These are phyloP conservation scores for Cynanchum wilfordii DNA, from an alignment of 257 asterid species.

Conservation along the genomic window DNA sequence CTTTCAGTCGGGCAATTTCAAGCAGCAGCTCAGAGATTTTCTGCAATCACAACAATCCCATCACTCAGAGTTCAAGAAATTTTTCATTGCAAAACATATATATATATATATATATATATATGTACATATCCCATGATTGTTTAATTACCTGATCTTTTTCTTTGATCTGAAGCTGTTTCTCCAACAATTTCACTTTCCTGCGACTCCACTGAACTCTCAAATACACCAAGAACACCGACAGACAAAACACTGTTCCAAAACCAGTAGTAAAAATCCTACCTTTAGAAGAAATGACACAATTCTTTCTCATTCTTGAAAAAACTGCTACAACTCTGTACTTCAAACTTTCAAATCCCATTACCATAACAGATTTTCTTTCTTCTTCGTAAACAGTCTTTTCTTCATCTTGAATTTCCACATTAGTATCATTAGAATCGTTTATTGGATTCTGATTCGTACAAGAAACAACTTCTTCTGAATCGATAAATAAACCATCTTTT, in stretches of 20 bases:
- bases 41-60: constrained; percentile 27
- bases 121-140: no score
- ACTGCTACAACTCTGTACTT: constrained; percentile 20
- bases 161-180: constrained; percentile 33
- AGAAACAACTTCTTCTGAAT: constrained; percentile 18
- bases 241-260: constrained; percentile 21
- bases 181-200: constrained; percentile 28
- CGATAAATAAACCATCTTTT: constrained; percentile 23
- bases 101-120: no score
- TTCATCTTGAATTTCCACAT: constrained; percentile 10
- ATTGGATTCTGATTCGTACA: constrained; percentile 15
- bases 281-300: constrained; percentile 14
- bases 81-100: neutral
- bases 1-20: constrained; percentile 56
- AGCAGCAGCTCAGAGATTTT: constrained; percentile 51
- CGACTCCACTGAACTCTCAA: constrained; percentile 34
- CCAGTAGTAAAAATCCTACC: constrained; percentile 31
- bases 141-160: constrained; percentile 41
- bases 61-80: neutral
- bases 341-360: constrained; percentile 20
- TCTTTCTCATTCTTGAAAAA: constrained; percentile 18
- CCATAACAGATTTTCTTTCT: no score
- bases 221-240: constrained; percentile 30
- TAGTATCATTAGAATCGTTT: constrained; percentile 13
- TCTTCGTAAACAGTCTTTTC: neutral